Percentiles rank a stretch among this genome's conserved stretches.
These are phyloP conservation scores for Neurospora sp. DNA, from an alignment of 495 filamentous ascomycete genomes.

Conservation along the genomic window DNA sequence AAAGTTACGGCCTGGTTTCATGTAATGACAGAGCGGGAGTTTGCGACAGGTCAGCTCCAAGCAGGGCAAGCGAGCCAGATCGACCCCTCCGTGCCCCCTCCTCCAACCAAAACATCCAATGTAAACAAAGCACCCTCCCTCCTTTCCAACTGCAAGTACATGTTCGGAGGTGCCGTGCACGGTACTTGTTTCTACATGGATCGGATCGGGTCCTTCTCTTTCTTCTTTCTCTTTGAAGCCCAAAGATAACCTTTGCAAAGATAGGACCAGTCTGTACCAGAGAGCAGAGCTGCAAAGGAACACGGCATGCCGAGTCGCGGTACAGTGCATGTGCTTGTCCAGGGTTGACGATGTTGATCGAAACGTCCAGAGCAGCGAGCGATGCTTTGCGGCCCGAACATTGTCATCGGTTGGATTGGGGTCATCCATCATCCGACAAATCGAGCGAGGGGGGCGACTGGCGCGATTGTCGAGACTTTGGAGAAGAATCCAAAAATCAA, in stretches of 20 bases:
- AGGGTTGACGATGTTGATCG: neutral
- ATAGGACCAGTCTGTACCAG: neutral
- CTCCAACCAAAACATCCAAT: neutral
- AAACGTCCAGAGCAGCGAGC: neutral
- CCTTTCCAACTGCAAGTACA: neutral
- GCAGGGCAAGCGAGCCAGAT: neutral
- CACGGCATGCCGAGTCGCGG: neutral
- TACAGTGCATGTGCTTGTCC: neutral
- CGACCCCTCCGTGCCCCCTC: neutral
- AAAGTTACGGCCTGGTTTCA: neutral
- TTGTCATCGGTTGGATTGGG: neutral
- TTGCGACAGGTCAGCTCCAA: neutral
- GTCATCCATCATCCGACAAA: neutral
- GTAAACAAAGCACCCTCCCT: neutral
- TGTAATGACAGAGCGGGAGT: neutral
- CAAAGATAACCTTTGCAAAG: neutral
- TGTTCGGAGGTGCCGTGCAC: neutral
- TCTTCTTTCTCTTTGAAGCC: neutral
- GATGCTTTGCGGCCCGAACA: neutral
- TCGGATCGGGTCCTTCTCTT: neutral
- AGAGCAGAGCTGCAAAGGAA: neutral
- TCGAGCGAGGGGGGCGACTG: neutral
- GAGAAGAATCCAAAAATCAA: neutral
- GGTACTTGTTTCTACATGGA: neutral
- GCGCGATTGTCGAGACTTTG: neutral